phyloP scores from a whole-genome alignment of 352 stramenopile species.

The Paralagenidium karlingii region DNA sequence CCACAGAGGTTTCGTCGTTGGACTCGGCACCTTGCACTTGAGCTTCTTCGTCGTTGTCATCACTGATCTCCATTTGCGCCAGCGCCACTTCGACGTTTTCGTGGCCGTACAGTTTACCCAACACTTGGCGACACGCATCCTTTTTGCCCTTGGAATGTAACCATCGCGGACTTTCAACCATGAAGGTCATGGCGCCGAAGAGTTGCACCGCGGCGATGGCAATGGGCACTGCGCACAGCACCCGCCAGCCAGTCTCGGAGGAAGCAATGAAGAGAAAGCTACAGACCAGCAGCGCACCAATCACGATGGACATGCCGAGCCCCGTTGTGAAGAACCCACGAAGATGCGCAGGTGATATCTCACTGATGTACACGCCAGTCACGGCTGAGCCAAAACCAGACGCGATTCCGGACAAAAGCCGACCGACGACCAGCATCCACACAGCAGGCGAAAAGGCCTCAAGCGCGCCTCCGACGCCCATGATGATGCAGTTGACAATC shows the following conservation, averaged over 20 bases:
- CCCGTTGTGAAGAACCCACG: constrained; percentile 15
- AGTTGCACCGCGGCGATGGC: constrained; percentile 3
- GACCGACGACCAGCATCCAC: constrained; percentile 19
- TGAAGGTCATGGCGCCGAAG: constrained; percentile 8
- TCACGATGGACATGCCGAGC: constrained; percentile 28
- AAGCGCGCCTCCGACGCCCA: constrained; percentile 16
- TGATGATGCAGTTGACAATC: constrained; percentile 17
- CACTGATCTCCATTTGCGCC: constrained; percentile 12
- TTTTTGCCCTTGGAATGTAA: constrained; percentile 16
- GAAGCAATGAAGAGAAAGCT: constrained; percentile 46
- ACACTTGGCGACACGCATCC: constrained; percentile 12
- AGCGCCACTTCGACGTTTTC: constrained; percentile 17
- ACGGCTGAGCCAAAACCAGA: constrained; percentile 20
- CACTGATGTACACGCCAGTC: constrained; percentile 25
- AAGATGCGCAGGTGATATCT: constrained; percentile 24
- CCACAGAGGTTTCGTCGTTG: background rate
- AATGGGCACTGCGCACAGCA: constrained; percentile 15
- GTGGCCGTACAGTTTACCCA: constrained; percentile 15
- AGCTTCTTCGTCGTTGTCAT: constrained; percentile 12
- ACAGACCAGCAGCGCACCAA: constrained; percentile 27
- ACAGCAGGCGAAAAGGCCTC: constrained; percentile 13
- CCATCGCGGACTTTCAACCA: constrained; percentile 27
- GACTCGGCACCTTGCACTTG: constrained; percentile 4
- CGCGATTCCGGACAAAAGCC: constrained; percentile 19
- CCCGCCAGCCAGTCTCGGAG: constrained; percentile 31